Conservation (phyloP, 345 rosid genomes). For the Psidium friedrichsthalianum region DNA sequence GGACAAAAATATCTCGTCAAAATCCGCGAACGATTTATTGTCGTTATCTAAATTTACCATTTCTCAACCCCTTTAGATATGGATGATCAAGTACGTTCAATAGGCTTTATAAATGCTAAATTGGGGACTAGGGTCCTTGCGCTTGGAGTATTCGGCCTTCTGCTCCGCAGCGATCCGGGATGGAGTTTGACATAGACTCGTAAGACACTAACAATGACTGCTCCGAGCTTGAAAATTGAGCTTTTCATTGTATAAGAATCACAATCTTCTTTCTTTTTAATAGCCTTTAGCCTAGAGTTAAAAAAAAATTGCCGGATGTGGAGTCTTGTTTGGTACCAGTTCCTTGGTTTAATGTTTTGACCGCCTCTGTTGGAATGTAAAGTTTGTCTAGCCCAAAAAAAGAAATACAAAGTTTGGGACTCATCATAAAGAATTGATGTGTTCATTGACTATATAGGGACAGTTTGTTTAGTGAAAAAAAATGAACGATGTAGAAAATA, state of each 20-base stretch:
- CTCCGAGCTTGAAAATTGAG: background rate
- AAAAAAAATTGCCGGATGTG: no score
- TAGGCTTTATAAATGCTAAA: background rate
- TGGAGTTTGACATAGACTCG: background rate
- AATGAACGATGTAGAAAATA: no score
- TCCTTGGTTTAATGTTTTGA: no score
- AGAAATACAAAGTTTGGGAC: no score
- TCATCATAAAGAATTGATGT: no score
- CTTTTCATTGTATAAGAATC: background rate
- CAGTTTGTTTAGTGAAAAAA: no score
- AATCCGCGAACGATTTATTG: background rate
- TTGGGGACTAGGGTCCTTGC: background rate
- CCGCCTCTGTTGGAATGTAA: no score
- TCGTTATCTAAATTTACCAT: background rate
- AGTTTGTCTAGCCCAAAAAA: no score
- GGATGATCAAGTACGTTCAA: background rate
- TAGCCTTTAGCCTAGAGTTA: background rate
- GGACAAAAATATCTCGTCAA: background rate
- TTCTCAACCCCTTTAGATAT: background rate
- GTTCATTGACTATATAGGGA: no score
- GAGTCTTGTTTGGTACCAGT: no score
- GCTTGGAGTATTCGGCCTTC: background rate
- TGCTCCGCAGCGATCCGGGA: no score
- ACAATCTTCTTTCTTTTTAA: background rate
- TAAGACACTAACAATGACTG: background rate